These are phyloP conservation scores for Albifimbria verrucaria DNA, from an alignment of 2,329 filamentous ascomycete species.

Conservation along the genomic window DNA sequence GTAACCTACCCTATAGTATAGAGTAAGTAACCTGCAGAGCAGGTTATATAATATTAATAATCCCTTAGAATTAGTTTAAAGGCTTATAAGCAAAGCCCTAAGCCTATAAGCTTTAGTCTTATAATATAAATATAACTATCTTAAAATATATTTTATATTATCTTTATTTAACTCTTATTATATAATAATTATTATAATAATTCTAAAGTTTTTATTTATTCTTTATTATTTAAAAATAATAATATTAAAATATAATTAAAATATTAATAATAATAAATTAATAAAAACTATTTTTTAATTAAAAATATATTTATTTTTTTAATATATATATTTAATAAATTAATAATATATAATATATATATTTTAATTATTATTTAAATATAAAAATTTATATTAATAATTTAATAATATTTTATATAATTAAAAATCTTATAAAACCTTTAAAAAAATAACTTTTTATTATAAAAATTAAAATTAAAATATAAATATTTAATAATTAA, in stretches of 20 bases:
- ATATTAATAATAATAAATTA: neutral
- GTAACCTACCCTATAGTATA: neutral
- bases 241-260: neutral
- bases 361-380: neutral
- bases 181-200: neutral
- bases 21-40: neutral
- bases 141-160: neutral
- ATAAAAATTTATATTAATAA: neutral
- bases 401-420: neutral
- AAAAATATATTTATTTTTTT: neutral
- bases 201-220: neutral
- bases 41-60: neutral
- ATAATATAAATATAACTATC: constrained; percentile 2
- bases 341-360: neutral
- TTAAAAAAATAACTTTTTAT: constrained; percentile 4
- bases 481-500: neutral
- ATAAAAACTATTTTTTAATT: neutral
- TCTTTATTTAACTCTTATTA: neutral
- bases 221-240: neutral
- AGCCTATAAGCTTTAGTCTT: neutral
- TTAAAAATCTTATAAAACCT: constrained; percentile 4
- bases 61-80: neutral
- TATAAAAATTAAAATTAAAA: neutral
- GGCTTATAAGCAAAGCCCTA: neutral
- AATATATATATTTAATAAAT: neutral